Evolutionary conservation across 768 basidiomycete species (phyloP), one percentile per base, ranked within the genome.

Genomic region (Piloderma croceum): DNA sequence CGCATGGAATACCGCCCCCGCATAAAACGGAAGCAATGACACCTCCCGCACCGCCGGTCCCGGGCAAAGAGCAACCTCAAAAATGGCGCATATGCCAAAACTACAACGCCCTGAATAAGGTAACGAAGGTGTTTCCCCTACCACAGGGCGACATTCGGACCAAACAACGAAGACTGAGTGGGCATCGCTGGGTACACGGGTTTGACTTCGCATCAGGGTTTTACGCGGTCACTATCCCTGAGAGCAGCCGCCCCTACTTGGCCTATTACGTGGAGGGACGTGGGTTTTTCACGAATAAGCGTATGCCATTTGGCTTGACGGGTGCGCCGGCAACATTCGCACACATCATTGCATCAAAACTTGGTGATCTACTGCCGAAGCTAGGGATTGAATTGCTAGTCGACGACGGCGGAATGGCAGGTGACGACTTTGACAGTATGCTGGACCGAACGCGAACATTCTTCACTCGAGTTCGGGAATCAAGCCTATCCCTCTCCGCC

Each of bases 151-250:
- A 73, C 44, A 64, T 74, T 0, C 29, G 50, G 0, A 51, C 53
- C 1, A 73, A 72, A 38, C 68, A 73, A 38, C 54, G 59, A 29
- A n/a, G n/a, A n/a, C n/a, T n/a, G n/a, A n/a, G n/a, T n/a, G n/a
- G n/a, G n/a, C n/a, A n/a, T n/a, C n/a, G n/a, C n/a, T n/a, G n/a
- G n/a, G n/a, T n/a, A n/a, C n/a, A n/a, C n/a, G n/a, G n/a, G n/a
- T n/a, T n/a, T n/a, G n/a, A n/a, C n/a, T n/a, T n/a, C n/a, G n/a
- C n/a, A n/a, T n/a, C n/a, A n/a, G n/a, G n/a, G n/a, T 68, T 38
- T 60, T 63, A 3, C 48, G 51, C 1, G 70, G 67, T 1, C 70
- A 67, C 52, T 57, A 60, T 31, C 51, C 53, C 29, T 33, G 48
- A 20, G 34, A 17, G 34, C 56, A 5, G 47, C 36, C 18, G 43